Base-by-base conservation (phyloP, 441 rosid genomes). In the Francoa sonchifolia region DNA sequence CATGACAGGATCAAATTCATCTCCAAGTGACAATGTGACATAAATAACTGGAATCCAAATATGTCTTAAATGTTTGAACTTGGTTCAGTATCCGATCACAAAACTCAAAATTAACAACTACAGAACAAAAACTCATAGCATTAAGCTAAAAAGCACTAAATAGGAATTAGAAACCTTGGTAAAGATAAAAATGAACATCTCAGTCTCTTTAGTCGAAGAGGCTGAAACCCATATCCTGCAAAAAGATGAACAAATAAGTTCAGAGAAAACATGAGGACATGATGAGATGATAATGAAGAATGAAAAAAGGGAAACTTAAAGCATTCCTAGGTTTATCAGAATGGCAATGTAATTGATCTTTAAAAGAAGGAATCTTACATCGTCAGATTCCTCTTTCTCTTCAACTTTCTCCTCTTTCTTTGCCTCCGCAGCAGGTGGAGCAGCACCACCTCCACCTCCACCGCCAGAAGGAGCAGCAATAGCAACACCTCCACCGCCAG, bases 311-410 rank as follows among this genome's bases (percentile, higher is more conserved):
- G n/a, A n/a, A n/a, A n/a, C n/a, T n/a, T n/a, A n/a, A n/a, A n/a
- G n/a, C n/a, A n/a, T n/a, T n/a, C n/a, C n/a, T n/a, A n/a, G n/a
- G n/a, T n/a, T n/a, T n/a, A n/a, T n/a, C 16, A 22, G 5, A 19
- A 2, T 1, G 17, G 18, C 33, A 28, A 8, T 2, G 2, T 1
- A 1, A 27, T 8, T 21, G 3, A 33, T 9, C 34, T 22, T 13
- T 5, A 2, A 33, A 12, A 10, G 7, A 11, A 19, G 27, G 31
- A 54, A 32, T 8, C 57, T 67, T 63, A 82, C 92, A 18, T 82
- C 96, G 52, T 87, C 96, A 0, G 88, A 79, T 57, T 86, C 94
- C 16, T 86, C 96, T 48, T 67, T 73, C 64, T 76, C 80, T 59
- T 73, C 94, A 0, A 72, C 82, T 55, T 83, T 87, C 63, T 79